Base-by-base conservation (phyloP, 345 rosid genomes). In the Physaria fendleri region DNA sequence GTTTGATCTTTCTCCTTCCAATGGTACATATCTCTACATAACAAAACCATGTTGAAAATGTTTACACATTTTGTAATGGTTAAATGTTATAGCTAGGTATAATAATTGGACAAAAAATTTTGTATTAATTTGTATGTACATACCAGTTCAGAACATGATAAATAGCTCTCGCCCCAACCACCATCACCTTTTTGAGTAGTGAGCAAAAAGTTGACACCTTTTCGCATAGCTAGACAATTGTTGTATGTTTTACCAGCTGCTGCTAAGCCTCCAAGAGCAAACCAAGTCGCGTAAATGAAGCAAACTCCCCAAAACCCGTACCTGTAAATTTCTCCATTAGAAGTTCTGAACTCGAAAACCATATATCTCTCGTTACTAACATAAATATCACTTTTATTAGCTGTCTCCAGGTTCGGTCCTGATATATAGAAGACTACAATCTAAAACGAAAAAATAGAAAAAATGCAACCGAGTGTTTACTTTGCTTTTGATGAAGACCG, bases 141-240 rank as follows among this genome's bases (percentile, higher is more conserved):
- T 32, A 78, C 84, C 79, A 63, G 60, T 4, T 74, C 59, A 8
- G 81, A 80, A 50, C 87, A 84, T 47, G 87, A 81, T 42, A 67
- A 68, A 29, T 29, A 29, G 33, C 33, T 29, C 9, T 29, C 33
- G 4, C 33, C 33, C 33, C 33, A 29, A 29, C 33, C 33, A 7
- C 33, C 33, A 29, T 29, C 33, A 29, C 9, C 33, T 29, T 11
- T 29, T 29, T 29, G 33, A 2, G 33, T 29, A 2, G 33, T 29
- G 33, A 29, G 33, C 33, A 29, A 29, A 29, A 29, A 29, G 11
- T 29, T 2, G 33, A 29, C 33, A 29, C 33, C 33, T 8, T 29
- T 29, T 9, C 33, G 33, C 33, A 29, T 29, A 2, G 78, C 72
- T 8, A 13, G 15, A 13, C 75, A 64, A 5, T 41, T 68, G 22